These are phyloP conservation scores for Neurospora sp. DNA, from an alignment of 495 filamentous ascomycete species.

Conservation along the genomic window DNA sequence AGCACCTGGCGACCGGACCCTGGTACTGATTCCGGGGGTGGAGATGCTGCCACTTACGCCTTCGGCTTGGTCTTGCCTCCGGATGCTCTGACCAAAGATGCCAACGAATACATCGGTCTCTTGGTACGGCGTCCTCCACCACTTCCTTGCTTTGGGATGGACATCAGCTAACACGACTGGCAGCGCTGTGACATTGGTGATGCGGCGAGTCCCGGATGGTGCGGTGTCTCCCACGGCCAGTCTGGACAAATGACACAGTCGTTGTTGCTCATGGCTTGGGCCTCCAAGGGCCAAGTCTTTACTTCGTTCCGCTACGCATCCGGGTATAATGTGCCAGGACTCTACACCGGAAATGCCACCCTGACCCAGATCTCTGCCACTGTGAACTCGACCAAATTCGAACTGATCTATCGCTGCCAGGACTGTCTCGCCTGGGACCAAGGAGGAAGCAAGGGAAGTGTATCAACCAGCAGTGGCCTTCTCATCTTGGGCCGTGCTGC, in stretches of 20 bases:
- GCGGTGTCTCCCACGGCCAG: slow-evolving; percentile 42
- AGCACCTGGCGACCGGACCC: slow-evolving; percentile 25
- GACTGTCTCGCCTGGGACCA: slow-evolving; percentile 49
- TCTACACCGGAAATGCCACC: slow-evolving; percentile 50
- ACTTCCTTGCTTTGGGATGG: background rate
- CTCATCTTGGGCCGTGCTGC: slow-evolving; percentile 22
- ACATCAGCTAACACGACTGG: background rate
- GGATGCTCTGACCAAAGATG: slow-evolving; percentile 39
- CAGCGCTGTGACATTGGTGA: slow-evolving; percentile 22
- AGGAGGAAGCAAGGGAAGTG: slow-evolving; percentile 11
- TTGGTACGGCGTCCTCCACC: slow-evolving; percentile 27
- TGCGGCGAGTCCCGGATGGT: slow-evolving; percentile 35
- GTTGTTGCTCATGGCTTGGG: slow-evolving; percentile 49
- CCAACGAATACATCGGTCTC: slow-evolving; percentile 49
- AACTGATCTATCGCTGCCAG: slow-evolving; percentile 52
- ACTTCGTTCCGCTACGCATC: slow-evolving; percentile 49
- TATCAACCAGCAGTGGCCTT: slow-evolving; percentile 14
- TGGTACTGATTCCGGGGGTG: slow-evolving; percentile 9
- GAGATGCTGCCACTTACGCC: slow-evolving; percentile 26
- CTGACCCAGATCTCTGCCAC: slow-evolving; percentile 47
- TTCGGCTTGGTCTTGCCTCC: slow-evolving; percentile 48
- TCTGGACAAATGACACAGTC: slow-evolving; percentile 48
- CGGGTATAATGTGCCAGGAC: slow-evolving; percentile 45
- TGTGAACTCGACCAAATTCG: slow-evolving; percentile 43
- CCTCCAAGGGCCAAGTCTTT: slow-evolving; percentile 36